Conservation (phyloP, 805 yeast genomes). For the Candida tibetensis region DNA sequence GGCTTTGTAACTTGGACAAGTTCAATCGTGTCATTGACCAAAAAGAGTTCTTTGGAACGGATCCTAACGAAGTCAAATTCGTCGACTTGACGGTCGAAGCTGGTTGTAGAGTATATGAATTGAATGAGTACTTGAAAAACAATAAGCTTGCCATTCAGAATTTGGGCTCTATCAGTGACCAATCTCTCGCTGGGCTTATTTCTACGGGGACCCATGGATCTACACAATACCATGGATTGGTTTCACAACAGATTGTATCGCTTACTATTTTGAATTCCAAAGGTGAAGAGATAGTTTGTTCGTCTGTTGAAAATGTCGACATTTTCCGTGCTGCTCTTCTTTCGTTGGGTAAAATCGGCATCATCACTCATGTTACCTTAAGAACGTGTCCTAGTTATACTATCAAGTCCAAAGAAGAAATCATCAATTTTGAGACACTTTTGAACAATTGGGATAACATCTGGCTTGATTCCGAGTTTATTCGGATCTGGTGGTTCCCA, state of each 20-base stretch:
- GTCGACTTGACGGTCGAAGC: constrained; percentile 95
- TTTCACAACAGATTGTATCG: constrained; percentile 82
- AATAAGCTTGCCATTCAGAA: constrained; percentile 81
- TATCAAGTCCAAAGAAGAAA: constrained; percentile 76
- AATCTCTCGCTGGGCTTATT: constrained; percentile 91
- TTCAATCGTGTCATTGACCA: constrained; percentile 54
- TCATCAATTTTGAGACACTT: constrained; percentile 72
- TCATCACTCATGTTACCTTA: constrained; percentile 80
- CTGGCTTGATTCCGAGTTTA: constrained; percentile 89
- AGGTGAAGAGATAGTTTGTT: constrained; percentile 69
- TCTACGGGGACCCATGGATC: constrained; percentile 98
- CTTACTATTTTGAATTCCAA: constrained; percentile 70
- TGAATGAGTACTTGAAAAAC: constrained; percentile 62
- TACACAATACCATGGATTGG: constrained; percentile 86
- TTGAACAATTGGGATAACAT: constrained; percentile 70
- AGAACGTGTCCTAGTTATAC: constrained; percentile 84
- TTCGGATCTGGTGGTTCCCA: constrained; percentile 98
- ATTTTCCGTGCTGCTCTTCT: constrained; percentile 79
- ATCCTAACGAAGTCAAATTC: constrained; percentile 51
- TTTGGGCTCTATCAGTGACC: constrained; percentile 91
- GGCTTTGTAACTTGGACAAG: constrained; percentile 85
- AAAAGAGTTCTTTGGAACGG: constrained; percentile 45
- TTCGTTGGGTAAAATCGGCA: constrained; percentile 88
- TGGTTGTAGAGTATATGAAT: constrained; percentile 74
- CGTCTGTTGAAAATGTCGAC: constrained; percentile 59